Percentiles rank a stretch among this genome's conserved stretches.
Conservation (phyloP, 805 yeast genomes). For the Barnettozyma wickerhamii region DNA sequence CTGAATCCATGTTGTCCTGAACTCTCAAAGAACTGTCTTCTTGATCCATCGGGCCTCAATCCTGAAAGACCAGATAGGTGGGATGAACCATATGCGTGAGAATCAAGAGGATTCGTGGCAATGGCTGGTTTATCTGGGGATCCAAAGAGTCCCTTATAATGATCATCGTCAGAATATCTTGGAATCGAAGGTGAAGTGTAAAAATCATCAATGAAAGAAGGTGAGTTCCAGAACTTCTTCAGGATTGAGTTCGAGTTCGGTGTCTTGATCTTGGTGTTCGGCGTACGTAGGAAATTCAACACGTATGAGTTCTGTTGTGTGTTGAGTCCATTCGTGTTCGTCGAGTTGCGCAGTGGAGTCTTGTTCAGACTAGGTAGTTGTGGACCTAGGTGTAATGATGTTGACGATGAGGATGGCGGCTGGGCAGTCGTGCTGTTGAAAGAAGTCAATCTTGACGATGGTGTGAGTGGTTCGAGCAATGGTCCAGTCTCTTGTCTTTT, state of each 20-base stretch:
- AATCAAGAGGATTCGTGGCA: background rate
- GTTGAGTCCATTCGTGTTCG: constrained; percentile 11
- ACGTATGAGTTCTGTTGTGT: constrained; percentile 15
- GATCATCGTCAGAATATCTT: constrained; percentile 27
- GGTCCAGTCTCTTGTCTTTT: constrained; percentile 60
- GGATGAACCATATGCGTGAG: constrained; percentile 3
- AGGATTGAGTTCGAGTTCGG: constrained; percentile 34
- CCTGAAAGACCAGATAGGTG: constrained; percentile 3
- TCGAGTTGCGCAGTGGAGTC: constrained; percentile 31
- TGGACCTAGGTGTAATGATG: constrained; percentile 2
- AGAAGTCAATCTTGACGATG: constrained; percentile 32
- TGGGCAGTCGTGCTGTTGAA: constrained; percentile 6
- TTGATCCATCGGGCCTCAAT: constrained; percentile 3
- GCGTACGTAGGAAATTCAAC: constrained; percentile 26
- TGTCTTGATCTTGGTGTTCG: constrained; percentile 25
- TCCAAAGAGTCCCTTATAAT: constrained; percentile 28
- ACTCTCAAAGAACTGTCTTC: constrained; percentile 12
- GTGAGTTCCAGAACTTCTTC: constrained; percentile 60
- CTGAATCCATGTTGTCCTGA: constrained; percentile 15
- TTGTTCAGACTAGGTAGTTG: constrained; percentile 27
- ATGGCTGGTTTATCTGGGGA: constrained; percentile 28
- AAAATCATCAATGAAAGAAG: constrained; percentile 63
- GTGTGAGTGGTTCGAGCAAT: constrained; percentile 59
- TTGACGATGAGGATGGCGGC: constrained; percentile 3
- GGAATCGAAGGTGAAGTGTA: constrained; percentile 46